phyloP scores from a whole-genome alignment of 257 asterid species.

The Thymus quinquecostatus region DNA sequence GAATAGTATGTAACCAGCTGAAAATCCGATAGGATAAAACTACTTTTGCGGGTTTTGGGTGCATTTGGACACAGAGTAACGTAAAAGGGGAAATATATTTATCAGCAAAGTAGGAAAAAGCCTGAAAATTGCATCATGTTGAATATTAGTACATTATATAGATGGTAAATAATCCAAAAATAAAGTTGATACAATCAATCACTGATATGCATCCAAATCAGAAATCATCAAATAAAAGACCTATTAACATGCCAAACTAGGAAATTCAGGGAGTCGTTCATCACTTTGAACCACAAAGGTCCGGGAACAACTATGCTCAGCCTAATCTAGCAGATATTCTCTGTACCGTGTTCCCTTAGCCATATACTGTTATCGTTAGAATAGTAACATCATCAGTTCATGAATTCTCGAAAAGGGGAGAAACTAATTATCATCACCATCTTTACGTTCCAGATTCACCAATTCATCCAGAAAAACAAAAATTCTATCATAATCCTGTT shows the following conservation, averaged over 20 bases:
- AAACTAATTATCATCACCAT: neutral
- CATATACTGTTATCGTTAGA: neutral
- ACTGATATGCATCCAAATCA: neutral
- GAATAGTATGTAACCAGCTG: slow-evolving; percentile 8
- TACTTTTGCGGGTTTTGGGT: neutral
- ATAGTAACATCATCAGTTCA: slow-evolving; percentile 16
- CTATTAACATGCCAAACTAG: slow-evolving; percentile 2
- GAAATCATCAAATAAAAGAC: slow-evolving; percentile 1
- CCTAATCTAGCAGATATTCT: slow-evolving; percentile 13
- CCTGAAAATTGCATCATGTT: neutral
- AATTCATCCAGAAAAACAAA: neutral
- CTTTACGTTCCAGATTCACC: neutral
- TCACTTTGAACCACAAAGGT: neutral
- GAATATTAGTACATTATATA: neutral
- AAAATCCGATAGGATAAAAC: neutral
- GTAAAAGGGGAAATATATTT: neutral
- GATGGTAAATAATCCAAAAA: neutral
- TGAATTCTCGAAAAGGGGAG: neutral
- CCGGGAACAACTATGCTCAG: neutral
- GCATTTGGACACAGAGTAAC: neutral
- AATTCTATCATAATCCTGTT: neutral
- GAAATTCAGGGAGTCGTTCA: neutral
- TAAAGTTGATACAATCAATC: slow-evolving; percentile 23
- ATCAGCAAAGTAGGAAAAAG: neutral
- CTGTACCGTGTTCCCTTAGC: neutral